These are phyloP conservation scores for Jatropha podagrica DNA, from an alignment of 441 rosid species.

Conservation along the genomic window DNA sequence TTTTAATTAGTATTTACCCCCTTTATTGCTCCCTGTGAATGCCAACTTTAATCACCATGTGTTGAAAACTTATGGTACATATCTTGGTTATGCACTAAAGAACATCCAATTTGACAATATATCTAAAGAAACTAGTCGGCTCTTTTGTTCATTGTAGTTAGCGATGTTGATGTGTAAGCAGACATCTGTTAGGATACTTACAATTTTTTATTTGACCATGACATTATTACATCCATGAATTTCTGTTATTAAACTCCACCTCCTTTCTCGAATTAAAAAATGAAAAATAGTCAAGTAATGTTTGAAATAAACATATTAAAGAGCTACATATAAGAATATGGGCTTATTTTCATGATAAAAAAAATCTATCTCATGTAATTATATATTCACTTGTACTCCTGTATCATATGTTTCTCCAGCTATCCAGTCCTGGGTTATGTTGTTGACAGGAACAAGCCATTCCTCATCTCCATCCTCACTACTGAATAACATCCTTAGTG, in stretches of 20 bases:
- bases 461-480: slow-evolving; percentile 52
- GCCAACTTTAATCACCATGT: background rate
- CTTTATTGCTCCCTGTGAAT: background rate
- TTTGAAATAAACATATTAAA: slow-evolving; percentile 14
- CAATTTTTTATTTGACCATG: slow-evolving; percentile 9
- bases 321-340: slow-evolving; percentile 12
- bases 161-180: slow-evolving; percentile 15
- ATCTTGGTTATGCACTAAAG: background rate
- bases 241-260: slow-evolving; percentile 6
- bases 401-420: slow-evolving; percentile 62
- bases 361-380: slow-evolving; percentile 7
- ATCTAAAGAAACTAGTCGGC: background rate
- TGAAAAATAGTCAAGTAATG: background rate
- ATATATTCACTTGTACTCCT: slow-evolving; percentile 48
- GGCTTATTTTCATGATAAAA: slow-evolving; percentile 12
- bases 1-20: background rate
- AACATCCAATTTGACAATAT: background rate
- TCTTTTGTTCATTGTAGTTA: background rate
- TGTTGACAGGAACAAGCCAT: slow-evolving; percentile 58
- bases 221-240: slow-evolving; percentile 25
- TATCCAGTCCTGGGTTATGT: slow-evolving; percentile 61
- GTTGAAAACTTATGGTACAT: background rate
- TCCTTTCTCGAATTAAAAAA: slow-evolving; percentile 4
- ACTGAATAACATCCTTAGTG: slow-evolving; percentile 62
- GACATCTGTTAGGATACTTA: background rate